Evolutionary conservation across 139 green algal genomes (phyloP).

Genomic region (Chlamydomonas sp.): DNA sequence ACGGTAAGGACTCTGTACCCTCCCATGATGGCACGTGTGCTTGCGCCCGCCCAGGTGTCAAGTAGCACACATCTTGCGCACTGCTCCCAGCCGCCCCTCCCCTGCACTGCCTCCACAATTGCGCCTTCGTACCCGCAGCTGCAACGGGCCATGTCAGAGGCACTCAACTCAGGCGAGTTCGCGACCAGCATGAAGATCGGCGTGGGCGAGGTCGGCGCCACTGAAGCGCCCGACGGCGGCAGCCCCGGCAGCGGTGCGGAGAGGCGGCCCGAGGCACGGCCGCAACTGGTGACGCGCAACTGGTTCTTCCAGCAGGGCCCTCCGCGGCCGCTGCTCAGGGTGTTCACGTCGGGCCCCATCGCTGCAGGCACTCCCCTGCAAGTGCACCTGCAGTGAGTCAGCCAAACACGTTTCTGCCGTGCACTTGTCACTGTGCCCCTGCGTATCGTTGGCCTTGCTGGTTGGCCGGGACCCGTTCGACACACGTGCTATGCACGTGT

Average conservation of each 20-base stretch:
- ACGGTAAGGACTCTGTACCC: neutral
- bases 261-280: neutral
- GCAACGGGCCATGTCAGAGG: slow-evolving; percentile 16
- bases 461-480: too few relatives aligned
- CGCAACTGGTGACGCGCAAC: slow-evolving; percentile 24
- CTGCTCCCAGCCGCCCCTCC: neutral
- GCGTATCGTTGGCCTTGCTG: too few relatives aligned
- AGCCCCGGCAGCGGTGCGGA: too few relatives aligned
- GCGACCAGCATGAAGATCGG: slow-evolving; percentile 21
- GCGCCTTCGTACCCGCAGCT: slow-evolving; percentile 1
- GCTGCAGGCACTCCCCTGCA: slow-evolving; percentile 8
- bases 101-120: too few relatives aligned
- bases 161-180: slow-evolving; percentile 25
- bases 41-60: neutral
- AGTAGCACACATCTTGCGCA: neutral
- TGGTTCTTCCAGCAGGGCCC: slow-evolving; percentile 37
- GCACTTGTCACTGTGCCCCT: too few relatives aligned
- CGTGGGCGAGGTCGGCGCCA: neutral
- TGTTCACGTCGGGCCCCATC: neutral
- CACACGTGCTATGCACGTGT: too few relatives aligned
- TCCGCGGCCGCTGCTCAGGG: neutral
- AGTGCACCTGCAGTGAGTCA: slow-evolving; percentile 33
- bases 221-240: neutral
- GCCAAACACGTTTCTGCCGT: neutral
- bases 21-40: neutral